Conservation (phyloP, 2,329 filamentous ascomycete genomes). For the Monilinia fructicola region DNA sequence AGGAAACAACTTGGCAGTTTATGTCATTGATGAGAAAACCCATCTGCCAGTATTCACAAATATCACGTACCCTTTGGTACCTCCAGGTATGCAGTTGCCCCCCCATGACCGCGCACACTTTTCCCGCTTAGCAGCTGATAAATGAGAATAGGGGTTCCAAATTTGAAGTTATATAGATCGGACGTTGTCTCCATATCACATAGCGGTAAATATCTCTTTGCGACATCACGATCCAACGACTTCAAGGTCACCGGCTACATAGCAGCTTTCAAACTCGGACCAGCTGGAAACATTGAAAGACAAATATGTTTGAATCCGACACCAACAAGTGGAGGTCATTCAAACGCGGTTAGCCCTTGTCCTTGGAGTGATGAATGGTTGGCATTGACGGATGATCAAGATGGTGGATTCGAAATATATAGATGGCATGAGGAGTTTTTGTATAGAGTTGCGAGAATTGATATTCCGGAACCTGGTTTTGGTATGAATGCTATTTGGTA, state of each 20-base stretch:
- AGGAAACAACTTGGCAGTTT: slow-evolving; percentile 81
- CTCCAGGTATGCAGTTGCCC: slow-evolving; percentile 56
- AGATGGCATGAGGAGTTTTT: slow-evolving; percentile 81
- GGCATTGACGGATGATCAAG: slow-evolving; percentile 85
- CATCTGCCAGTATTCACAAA: slow-evolving; percentile 77
- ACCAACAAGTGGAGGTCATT: slow-evolving; percentile 83
- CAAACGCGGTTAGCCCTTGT: slow-evolving; percentile 81
- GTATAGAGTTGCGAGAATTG: slow-evolving; percentile 71
- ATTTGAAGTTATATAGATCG: slow-evolving; percentile 69
- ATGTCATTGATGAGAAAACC: slow-evolving; percentile 71
- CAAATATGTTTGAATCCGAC: slow-evolving; percentile 83
- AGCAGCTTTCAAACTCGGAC: slow-evolving; percentile 70
- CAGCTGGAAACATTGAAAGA: slow-evolving; percentile 68
- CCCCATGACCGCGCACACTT: slow-evolving; percentile 40
- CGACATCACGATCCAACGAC: slow-evolving; percentile 76
- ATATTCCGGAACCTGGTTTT: slow-evolving; percentile 84
- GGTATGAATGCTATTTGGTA: slow-evolving; percentile 98
- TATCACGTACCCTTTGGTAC: slow-evolving; percentile 74
- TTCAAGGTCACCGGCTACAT: slow-evolving; percentile 79
- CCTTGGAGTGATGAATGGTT: slow-evolving; percentile 86
- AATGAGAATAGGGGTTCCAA: slow-evolving; percentile 30
- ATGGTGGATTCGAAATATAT: slow-evolving; percentile 85
- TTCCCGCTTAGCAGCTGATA: slow-evolving; percentile 2
- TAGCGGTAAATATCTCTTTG: slow-evolving; percentile 75
- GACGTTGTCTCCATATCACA: slow-evolving; percentile 76